These are phyloP conservation scores for Fusarium odoratissimum DNA, from an alignment of 2,329 filamentous ascomycete species.

Conservation along the genomic window DNA sequence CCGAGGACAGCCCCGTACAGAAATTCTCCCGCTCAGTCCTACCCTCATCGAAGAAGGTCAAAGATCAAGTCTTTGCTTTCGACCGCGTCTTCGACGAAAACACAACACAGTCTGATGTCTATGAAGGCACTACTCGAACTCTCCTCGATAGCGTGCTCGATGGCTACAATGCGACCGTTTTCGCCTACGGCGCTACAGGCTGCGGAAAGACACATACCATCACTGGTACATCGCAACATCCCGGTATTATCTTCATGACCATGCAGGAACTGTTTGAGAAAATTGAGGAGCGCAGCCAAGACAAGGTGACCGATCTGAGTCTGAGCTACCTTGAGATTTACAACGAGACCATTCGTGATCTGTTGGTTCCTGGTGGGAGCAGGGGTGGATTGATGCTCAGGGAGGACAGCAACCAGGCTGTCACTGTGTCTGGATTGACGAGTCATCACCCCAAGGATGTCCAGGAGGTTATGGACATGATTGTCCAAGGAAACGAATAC, in stretches of 20 bases:
- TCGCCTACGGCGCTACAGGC: conserved; percentile 96
- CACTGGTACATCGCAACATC: conserved; percentile 88
- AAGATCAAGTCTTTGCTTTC: conserved; percentile 97
- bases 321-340: conserved; percentile 98
- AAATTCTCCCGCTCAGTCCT: conserved; percentile 86
- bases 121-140: conserved; percentile 88
- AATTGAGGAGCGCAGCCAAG: conserved; percentile 84
- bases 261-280: conserved; percentile 99
- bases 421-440: conserved; percentile 89
- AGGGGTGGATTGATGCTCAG: conserved; percentile 90
- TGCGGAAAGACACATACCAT: conserved; percentile 99
- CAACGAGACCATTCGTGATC: conserved; percentile 97
- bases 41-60: conserved; percentile 87
- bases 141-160: conserved; percentile 96
- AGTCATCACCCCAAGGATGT: conserved; percentile 93
- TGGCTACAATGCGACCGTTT: conserved; percentile 98
- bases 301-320: conserved; percentile 90
- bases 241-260: conserved; percentile 97
- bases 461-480: conserved; percentile 99
- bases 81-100: conserved; percentile 98
- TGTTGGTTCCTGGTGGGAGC: conserved; percentile 84
- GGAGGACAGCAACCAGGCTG: conserved; percentile 92
- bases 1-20: conserved; percentile 92
- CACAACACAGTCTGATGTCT: conserved; percentile 90
- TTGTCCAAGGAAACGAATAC: conserved; percentile 92